phyloP scores from a whole-genome alignment of 2,329 filamentous ascomycete genomes.

The Apiospora phragmitis region DNA sequence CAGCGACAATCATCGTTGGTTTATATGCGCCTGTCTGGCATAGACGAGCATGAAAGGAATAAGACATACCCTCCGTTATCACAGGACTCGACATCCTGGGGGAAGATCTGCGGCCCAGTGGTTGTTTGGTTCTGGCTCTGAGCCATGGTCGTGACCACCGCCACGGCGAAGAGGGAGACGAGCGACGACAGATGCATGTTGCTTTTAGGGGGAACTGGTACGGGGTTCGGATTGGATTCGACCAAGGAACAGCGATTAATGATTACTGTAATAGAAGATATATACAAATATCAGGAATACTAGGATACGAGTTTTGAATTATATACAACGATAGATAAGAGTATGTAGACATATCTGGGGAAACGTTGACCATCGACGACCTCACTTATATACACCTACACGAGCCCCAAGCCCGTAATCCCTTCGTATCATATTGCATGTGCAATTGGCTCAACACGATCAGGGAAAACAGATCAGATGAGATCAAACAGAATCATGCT shows the following conservation, averaged over 20 bases:
- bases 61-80: slow-evolving; percentile 8
- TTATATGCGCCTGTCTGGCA: not conserved
- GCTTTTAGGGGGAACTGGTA: not conserved
- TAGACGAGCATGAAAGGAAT: not conserved
- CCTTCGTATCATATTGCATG: not conserved
- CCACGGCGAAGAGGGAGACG: not conserved
- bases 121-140: not conserved
- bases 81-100: not conserved
- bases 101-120: not conserved
- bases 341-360: not conserved
- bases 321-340: not conserved
- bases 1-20: not conserved
- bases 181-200: not conserved
- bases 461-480: not conserved
- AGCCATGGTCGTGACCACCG: not conserved
- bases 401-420: not conserved
- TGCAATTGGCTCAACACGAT: not conserved
- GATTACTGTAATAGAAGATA: not conserved
- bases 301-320: not conserved
- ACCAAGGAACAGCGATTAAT: not conserved
- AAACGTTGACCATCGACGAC: not conserved
- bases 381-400: not conserved
- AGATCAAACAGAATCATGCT: not conserved
- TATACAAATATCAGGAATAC: not conserved
- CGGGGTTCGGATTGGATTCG: not conserved